Base-by-base conservation (phyloP, 139 green algal species). In the Chlorella vulgaris region DNA sequence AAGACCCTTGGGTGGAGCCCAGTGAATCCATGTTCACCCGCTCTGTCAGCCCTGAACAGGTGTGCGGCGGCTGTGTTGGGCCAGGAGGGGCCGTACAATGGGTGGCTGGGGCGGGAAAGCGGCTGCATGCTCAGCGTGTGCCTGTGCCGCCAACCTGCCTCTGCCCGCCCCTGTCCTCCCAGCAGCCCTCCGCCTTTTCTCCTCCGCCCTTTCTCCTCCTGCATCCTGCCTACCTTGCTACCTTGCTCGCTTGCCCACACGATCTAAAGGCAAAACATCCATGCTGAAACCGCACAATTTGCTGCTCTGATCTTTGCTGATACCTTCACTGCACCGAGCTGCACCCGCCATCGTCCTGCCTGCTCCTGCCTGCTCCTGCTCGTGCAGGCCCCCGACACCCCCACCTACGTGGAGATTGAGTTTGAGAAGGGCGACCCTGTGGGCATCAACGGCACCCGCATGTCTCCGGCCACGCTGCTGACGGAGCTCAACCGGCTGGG, bases 341-440 rank as follows among this genome's bases (percentile, higher is more conserved):
- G n/a, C n/a, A n/a, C n/a, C n/a, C n/a, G n/a, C n/a, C n/a, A n/a
- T n/a, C n/a, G n/a, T n/a, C n/a, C n/a, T n/a, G n/a, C n/a, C n/a
- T n/a, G n/a, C n/a, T 55, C 38, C 7, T 33, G n/a, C n/a, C 2
- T 19, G 4, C 6, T 24, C 67, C 18, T 26, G 53, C 67, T 10
- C 22, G 26, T 26, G 60, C 85, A 96, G 86, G 96, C 96, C 26
- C 96, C 96, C 36, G 90, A 99, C 90, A 82, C 85, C 69, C 83
- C 96, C 76, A 98, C 95, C 63, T 97, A 97, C 83, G 76, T 99
- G 0, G 95, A 98, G 74, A 91, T 99, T 26, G 95, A 96, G 21
- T 99, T 99, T 85, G 93, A 99, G 89, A 90, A 94, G 86, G 97
- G 97, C 58, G 90, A 99, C 89, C 96, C 97, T 1, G 97, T 99